phyloP scores from a whole-genome alignment of 2,329 filamentous ascomycete species.

The Plectosphaerella sp. region DNA sequence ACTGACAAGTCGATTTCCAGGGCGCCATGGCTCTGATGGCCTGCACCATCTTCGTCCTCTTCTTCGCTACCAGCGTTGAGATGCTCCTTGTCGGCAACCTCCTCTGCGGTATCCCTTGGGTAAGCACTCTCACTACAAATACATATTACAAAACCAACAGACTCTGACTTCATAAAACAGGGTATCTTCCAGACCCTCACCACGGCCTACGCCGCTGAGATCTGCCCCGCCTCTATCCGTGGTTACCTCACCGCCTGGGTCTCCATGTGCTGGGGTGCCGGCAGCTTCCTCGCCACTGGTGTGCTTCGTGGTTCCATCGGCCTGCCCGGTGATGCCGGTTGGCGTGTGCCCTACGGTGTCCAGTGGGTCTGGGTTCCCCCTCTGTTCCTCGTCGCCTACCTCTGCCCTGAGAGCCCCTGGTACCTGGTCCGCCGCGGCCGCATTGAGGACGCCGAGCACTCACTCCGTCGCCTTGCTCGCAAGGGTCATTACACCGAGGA shows the following conservation, averaged over 20 bases:
- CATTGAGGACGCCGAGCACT: conserved; percentile 32
- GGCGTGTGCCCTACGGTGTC: conserved; percentile 31
- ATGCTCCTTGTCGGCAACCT: conserved; percentile 23
- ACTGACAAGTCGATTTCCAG: background rate
- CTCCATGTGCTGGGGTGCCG: conserved; percentile 34
- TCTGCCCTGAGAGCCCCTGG: conserved; percentile 46
- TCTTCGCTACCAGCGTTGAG: conserved; percentile 26
- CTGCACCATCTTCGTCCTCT: conserved; percentile 30
- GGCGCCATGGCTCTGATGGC: conserved; percentile 25
- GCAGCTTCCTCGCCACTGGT: conserved; percentile 28
- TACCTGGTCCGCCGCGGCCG: conserved; percentile 42
- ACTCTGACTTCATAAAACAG: too few species aligned
- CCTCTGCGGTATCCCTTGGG: conserved; percentile 23
- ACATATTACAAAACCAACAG: too few species aligned
- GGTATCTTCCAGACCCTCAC: conserved; percentile 29
- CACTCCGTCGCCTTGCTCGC: conserved; percentile 25
- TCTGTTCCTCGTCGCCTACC: conserved; percentile 36
- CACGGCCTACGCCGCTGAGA: conserved; percentile 32
- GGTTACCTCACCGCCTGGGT: conserved; percentile 32
- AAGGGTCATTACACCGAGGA: conserved; percentile 29
- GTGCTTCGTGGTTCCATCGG: conserved; percentile 22
- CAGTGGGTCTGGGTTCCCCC: conserved; percentile 46
- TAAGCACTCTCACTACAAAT: too few species aligned
- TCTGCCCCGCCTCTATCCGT: conserved; percentile 31
- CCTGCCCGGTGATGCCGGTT: conserved; percentile 10